phyloP scores from a whole-genome alignment of 768 basidiomycete genomes.

The Mycena galopus region DNA sequence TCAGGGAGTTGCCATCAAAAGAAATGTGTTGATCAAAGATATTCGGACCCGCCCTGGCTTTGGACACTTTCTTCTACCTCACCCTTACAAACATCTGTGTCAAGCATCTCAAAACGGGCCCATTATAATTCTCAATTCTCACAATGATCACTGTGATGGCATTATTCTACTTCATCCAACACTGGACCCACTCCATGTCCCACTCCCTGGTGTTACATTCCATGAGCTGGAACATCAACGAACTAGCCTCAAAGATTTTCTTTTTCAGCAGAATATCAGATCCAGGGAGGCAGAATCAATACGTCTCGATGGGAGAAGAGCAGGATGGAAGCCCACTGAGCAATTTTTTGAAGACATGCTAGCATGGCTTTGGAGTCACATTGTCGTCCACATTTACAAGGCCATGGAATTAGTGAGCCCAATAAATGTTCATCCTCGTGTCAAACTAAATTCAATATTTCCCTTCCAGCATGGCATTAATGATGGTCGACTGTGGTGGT shows the following conservation, averaged over 20 bases:
- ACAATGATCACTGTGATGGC: background rate
- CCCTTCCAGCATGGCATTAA: too few relatives aligned
- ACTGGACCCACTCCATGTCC: background rate
- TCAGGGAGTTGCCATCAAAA: background rate
- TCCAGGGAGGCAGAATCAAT: background rate
- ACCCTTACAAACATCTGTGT: background rate
- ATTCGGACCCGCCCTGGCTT: conserved; percentile 5
- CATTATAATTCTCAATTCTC: background rate
- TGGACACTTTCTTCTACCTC: background rate
- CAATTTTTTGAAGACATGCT: background rate
- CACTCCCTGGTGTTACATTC: background rate
- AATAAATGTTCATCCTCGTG: background rate
- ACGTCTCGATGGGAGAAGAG: background rate
- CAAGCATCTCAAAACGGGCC: conserved; percentile 1
- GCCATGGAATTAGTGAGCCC: background rate
- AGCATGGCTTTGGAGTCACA: background rate
- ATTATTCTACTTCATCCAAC: background rate
- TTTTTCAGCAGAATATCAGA: background rate
- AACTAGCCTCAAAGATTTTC: background rate
- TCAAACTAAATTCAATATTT: too few relatives aligned
- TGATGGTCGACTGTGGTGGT: too few relatives aligned
- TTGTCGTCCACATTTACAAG: background rate
- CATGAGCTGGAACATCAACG: background rate
- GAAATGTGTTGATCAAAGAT: background rate
- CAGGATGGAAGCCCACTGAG: background rate